Evolutionary conservation across 202 grass and related monocot genomes (phyloP), one percentile per base, ranked within the genome.

Genomic region (Dendrocalamus latiflorus): DNA sequence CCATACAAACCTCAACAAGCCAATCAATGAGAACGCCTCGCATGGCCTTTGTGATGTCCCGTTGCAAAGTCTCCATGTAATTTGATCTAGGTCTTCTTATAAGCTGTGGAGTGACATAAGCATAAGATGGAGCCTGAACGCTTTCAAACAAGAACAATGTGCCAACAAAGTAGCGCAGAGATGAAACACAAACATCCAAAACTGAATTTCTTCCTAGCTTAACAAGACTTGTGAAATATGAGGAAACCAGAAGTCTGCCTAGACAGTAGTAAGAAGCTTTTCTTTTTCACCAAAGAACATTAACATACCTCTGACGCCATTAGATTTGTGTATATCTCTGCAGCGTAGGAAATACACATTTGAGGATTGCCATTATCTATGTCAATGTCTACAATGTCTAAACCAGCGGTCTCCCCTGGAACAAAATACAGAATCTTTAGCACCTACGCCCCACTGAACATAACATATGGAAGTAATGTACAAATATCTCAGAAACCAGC

Each of bases 1-100:
- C 37, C 61, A 77, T 65, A 68, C 65, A 70, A 88, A 98, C 96
- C 96, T 93, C 93, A 36, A 95, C 87, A 87, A 99, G 96, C 96
- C 96, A 99, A 84, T 99, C 96, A 58, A 95, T 76, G 49, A 99
- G 84, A 82, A 94, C 79, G 77, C 85, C 88, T 65, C 96, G 87
- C 93, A 94, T 99, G 74, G 70, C 86, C 72, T 87, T 80, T 83
- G 85, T 92, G 85, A 95, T 89, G 77, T 99, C 93, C 69, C 45
- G 80, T 60, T 99, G 96, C 83, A 99, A 76, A 85, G 73, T 67
- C 78, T 99, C 93, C 85, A 99, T 87, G 61, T 92, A 99, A 84
- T 93, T 90, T 79, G 85, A 84, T 38, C 38, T 75, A 45, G 93
- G 93, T 86, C 93, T 93, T 88, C 89, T 90, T 25, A 90, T 80